Evolutionary conservation across 2,329 filamentous ascomycete species (phyloP), one percentile per base, ranked within the genome.

Genomic region (Alternaria metachromatica): DNA sequence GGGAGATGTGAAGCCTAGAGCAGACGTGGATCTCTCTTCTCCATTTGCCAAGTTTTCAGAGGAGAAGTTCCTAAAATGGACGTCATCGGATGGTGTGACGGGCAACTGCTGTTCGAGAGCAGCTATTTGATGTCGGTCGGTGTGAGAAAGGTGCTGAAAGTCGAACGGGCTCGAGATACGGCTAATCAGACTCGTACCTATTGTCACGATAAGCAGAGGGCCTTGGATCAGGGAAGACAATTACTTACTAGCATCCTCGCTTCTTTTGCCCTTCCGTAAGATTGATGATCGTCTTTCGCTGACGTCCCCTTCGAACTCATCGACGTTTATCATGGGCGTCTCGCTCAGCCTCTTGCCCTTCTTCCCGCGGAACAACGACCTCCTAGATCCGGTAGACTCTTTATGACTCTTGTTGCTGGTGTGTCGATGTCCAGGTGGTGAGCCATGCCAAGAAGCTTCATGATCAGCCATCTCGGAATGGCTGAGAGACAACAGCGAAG

Each of bases 91-190:
- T 30, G 58, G 44, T 15, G 30, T 26, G n/a, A 59, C 85, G 82
- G 57, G 84, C 82, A 12, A 84, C 80, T 53, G 49, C 33, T 82
- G 83, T 43, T 87, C 83, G 20, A 89, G 77, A 5, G 80, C 80
- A 30, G 85, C 82, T 60, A 88, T 83, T 60, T 89, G 85, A 23
- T 84, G 77, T 23, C 85, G 84, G 60, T 84, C 84, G 26, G 87
- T 87, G 72, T 90, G 87, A 37, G 87, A 87, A 56, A 90, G 77
- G 71, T 90, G 88, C 65, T 89, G 87, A 72, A 90, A 90, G 69
- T 88, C 86, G 76, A 88, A 90, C 2, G 88, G 88, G 60, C 84
- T 84, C 0, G 88, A 90, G 56, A 90, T 90, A 61, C 73, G 75
- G 53, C 72, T 67, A 56, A 76, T 79, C 18, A 78, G 68, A 13